Conservation (phyloP, 768 basidiomycete genomes). For the Mycena rosella region DNA sequence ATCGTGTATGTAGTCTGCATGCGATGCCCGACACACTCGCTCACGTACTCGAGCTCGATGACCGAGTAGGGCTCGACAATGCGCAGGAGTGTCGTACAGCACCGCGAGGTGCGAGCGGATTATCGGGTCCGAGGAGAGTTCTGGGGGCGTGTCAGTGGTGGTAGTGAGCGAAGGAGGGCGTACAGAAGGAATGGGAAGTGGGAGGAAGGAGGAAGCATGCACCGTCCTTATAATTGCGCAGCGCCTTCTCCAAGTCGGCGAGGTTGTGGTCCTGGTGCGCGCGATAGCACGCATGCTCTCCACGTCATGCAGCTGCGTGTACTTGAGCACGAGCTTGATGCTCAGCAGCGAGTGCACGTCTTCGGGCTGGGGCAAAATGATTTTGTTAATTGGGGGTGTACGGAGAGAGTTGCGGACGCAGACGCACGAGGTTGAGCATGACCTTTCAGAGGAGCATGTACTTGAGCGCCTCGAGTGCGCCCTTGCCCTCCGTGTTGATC, state of each 20-base stretch:
- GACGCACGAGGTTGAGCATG: too few species aligned
- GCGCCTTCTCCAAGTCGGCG: constrained; percentile 88
- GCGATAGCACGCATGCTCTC: constrained; percentile 98
- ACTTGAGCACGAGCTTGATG: constrained; percentile 90
- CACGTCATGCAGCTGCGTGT: constrained; percentile 88
- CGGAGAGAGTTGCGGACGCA: constrained; percentile 80
- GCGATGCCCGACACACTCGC: constrained; percentile 84
- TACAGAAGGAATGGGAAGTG: too few species aligned
- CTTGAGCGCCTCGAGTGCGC: constrained; percentile 88
- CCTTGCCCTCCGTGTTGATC: constrained; percentile 80
- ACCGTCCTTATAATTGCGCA: constrained; percentile 90
- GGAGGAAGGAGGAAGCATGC: too few species aligned
- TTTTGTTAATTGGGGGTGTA: too few species aligned
- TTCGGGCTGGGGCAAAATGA: constrained; percentile 72
- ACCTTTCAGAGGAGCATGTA: constrained; percentile 99
- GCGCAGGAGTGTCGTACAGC: constrained; percentile 94
- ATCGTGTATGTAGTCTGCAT: constrained; percentile 90
- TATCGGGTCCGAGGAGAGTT: constrained; percentile 94
- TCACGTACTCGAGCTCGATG: constrained; percentile 92
- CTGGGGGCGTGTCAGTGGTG: constrained; percentile 53
- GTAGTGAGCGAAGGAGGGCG: neutral
- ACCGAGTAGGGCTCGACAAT: constrained; percentile 97
- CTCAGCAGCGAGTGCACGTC: constrained; percentile 90
- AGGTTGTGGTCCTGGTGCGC: constrained; percentile 92
- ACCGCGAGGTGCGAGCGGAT: constrained; percentile 94